Percentiles rank a stretch among this genome's conserved stretches.
Conservation (phyloP, 2,329 filamentous ascomycete species). For the Diaporthe eres region DNA sequence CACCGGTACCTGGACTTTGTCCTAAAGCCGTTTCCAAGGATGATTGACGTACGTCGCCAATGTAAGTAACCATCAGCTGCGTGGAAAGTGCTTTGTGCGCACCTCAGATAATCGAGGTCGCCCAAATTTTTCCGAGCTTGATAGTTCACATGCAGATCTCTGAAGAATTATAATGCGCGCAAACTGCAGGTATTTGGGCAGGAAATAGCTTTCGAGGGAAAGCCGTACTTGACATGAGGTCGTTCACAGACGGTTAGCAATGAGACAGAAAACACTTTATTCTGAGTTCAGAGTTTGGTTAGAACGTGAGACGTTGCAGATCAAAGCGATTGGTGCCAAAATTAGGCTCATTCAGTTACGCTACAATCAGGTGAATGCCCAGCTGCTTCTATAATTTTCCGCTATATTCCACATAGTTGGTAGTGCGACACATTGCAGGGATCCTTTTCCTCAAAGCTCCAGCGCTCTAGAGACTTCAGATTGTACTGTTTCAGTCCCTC, state of each 20-base stretch:
- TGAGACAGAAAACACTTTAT: not conserved
- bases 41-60: too few species aligned
- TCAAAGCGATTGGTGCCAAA: not conserved
- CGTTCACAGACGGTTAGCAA: not conserved
- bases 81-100: not conserved
- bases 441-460: not conserved
- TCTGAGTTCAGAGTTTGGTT: not conserved
- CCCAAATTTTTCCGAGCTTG: not conserved
- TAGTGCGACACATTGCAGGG: not conserved
- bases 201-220: not conserved
- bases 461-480: not conserved
- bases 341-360: too few species aligned
- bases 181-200: not conserved
- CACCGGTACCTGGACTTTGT: not conserved
- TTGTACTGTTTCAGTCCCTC: conserved; percentile 18
- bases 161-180: not conserved
- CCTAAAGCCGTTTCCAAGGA: not conserved
- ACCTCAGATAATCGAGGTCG: not conserved
- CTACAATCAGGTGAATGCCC: not conserved
- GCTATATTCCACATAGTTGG: not conserved
- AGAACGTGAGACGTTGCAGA: not conserved
- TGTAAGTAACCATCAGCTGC: not conserved
- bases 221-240: not conserved
- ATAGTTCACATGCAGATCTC: not conserved
- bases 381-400: not conserved